phyloP scores from a whole-genome alignment of 495 filamentous ascomycete genomes.

The Penicillium canariense region DNA sequence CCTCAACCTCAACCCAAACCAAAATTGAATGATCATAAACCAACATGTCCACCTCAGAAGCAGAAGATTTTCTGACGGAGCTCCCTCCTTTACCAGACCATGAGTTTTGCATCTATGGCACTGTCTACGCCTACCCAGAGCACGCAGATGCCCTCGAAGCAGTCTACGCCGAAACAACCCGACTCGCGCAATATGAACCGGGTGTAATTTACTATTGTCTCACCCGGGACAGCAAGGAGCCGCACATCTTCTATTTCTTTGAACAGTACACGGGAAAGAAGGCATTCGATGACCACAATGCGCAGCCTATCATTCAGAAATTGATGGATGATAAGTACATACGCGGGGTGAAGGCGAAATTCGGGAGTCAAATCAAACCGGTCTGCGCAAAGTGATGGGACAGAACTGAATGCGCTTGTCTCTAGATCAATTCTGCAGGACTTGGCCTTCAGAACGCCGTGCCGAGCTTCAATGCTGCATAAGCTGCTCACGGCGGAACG shows the following conservation, averaged over 20 bases:
- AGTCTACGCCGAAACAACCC: slow-evolving; percentile 34
- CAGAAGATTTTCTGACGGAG: slow-evolving; percentile 6
- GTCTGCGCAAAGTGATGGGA: neutral
- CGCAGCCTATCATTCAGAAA: slow-evolving; percentile 31
- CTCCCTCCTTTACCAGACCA: slow-evolving; percentile 17
- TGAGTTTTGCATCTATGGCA: slow-evolving; percentile 30
- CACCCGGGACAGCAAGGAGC: slow-evolving; percentile 25
- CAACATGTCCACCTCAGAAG: slow-evolving; percentile 1
- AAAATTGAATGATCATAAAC: neutral
- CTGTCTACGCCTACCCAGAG: slow-evolving; percentile 31
- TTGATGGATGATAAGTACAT: slow-evolving; percentile 29
- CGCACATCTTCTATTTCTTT: slow-evolving; percentile 36
- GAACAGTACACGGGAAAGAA: slow-evolving; percentile 27
- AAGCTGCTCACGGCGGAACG: no score
- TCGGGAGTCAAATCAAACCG: slow-evolving; percentile 14
- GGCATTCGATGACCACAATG: slow-evolving; percentile 34
- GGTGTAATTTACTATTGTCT: slow-evolving; percentile 36
- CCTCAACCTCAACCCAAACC: neutral
- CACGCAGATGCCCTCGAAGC: slow-evolving; percentile 34
- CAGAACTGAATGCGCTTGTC: neutral
- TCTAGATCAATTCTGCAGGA: no score
- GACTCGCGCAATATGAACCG: slow-evolving; percentile 27
- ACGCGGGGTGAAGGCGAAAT: slow-evolving; percentile 26
- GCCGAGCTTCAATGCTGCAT: no score
- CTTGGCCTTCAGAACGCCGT: no score